Base-by-base conservation (phyloP, 164 flowering plant species). In the Platanus orientalis region DNA sequence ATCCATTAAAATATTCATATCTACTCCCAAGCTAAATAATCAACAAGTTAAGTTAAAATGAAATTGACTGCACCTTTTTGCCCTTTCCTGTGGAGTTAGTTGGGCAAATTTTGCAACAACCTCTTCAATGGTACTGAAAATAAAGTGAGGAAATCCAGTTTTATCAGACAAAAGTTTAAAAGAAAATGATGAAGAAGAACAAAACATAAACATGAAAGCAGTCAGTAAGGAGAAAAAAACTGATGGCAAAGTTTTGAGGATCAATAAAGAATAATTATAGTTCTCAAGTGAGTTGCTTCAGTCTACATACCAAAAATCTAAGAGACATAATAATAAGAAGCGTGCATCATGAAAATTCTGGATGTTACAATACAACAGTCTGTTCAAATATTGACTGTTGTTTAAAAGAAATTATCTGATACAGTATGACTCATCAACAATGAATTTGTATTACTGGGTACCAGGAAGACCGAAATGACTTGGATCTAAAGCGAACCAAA, bases 31-130 rank as follows among this genome's bases (percentile, higher is more conserved):
- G 53, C 17, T 27, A 48, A 42, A 36, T 45, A 55, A 52, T 54
- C 20, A 64, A 27, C 4, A 16, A 45, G n/a, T 36, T 7, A 6
- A 63, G 21, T 25, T 11, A 40, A 6, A 59, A 21, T n/a, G 21
- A 36, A 23, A 51, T 17, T 52, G 32, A 10, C 9, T 27, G 29
- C n/a, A 92, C 98, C 98, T 88, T 75, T 92, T 92, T 20, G 89
- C 89, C 69, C 96, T 79, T 72, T 92, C 96, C 57, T 92, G 91
- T 24, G 98, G 93, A 57, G 96, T 82, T 67, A 88, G 68, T 62
- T 87, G 93, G 62, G 98, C 83, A 78, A 83, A 92, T 66, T 81
- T 90, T 14, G 83, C 78, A 68, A 92, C 80, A 30, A 90, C 80
- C 62, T 92, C 94, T 62, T 90, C 96, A 51, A 88, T 72, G 63